Evolutionary conservation across 768 basidiomycete species (phyloP).

Genomic region (Tephrocybe sp.): DNA sequence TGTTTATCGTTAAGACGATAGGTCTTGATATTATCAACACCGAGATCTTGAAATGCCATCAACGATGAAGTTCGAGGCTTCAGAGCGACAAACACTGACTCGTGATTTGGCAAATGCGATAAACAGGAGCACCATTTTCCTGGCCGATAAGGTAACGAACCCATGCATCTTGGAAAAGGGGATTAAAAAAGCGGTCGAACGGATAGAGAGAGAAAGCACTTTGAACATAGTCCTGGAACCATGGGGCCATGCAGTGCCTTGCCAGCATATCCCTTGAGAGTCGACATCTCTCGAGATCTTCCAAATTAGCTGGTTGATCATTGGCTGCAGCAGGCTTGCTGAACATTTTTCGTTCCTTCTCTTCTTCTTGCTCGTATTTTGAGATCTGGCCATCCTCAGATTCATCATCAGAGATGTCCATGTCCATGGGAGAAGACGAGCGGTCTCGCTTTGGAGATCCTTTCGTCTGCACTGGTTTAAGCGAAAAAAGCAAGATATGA

Average conservation of each 20-base stretch:
- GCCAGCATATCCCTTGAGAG: constrained; percentile 72
- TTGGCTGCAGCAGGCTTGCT: constrained; percentile 43
- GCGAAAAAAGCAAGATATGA: background rate
- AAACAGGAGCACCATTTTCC: constrained; percentile 58
- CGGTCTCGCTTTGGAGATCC: constrained; percentile 67
- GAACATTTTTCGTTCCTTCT: constrained; percentile 53
- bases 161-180: constrained; percentile 61
- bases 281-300: constrained; percentile 60
- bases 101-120: constrained; percentile 79
- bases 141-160: constrained; percentile 81
- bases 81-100: constrained; percentile 49
- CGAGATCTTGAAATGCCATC: constrained; percentile 39
- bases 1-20: constrained; percentile 70
- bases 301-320: constrained; percentile 50
- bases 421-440: constrained; percentile 81
- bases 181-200: constrained; percentile 7
- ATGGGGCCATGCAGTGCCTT: constrained; percentile 71
- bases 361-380: constrained; percentile 73
- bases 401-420: constrained; percentile 84
- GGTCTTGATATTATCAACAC: constrained; percentile 53
- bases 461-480: constrained; percentile 36
- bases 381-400: constrained; percentile 82
- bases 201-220: constrained; percentile 41
- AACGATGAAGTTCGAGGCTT: background rate
- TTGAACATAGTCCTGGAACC: constrained; percentile 83